Base-by-base conservation (phyloP, 2,329 filamentous ascomycete species). In the Pseudogymnoascus sp. region DNA sequence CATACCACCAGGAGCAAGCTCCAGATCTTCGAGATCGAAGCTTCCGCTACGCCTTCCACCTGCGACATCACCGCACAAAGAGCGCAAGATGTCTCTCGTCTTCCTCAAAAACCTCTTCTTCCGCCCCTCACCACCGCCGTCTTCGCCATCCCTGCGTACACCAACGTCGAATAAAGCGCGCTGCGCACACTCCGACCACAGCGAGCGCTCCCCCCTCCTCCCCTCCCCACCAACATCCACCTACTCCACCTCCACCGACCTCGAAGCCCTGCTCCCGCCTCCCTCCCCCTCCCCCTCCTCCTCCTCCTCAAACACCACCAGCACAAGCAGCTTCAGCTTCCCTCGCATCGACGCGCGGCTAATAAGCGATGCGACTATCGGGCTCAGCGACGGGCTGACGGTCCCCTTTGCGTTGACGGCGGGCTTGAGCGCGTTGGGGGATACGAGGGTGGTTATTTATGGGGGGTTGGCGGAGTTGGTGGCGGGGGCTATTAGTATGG, bases 381-480 rank as follows among this genome's bases (percentile, higher is more conserved):
- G 84, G 16, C 76, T 87, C 37, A 81, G 82, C 0, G 84, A 87
- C 71, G 84, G 84, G 5, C 75, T 87, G 66, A 87, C 84, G 0
- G 84, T 87, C 0, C 84, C 84, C 0, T 87, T 87, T 68, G 84
- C 84, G 1, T 74, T 87, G 8, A 86, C 83, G 1, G 84, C 85
- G 2, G 85, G 84, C 4, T 72, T 87, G 1, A 75, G 73, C 7
- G 73, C 74, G 1, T 70, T 82, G 59, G 80, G 80, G 6, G 76
- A 79, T 65, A 81, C 80, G 26, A 79, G 77, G 56, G 76, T 82
- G 0, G 80, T 82, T 21, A 76, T 88, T 3, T 80, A 84, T 65
- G 84, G 82, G 26, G 84, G 84, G 1, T 73, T 86, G 24, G 84
- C 84, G 0, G 84, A 87, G 71, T 75, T 86, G 26, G 82, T 86